Evolutionary conservation across 805 yeast genomes (phyloP).

Genomic region (Barnettozyma siamensis): DNA sequence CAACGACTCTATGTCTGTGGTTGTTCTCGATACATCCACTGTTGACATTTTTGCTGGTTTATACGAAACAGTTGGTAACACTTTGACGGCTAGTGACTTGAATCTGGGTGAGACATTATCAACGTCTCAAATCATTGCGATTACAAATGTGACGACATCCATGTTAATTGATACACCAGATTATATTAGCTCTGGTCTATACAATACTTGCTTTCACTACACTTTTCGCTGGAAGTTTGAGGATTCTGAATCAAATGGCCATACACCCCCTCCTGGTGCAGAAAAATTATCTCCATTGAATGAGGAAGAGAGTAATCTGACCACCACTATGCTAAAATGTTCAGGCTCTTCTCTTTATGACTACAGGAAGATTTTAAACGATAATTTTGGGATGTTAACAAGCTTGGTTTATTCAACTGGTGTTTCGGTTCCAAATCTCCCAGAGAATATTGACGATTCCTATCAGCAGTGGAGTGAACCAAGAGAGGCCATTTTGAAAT

Average conservation of each 20-base stretch:
- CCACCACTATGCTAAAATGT: conserved; percentile 1
- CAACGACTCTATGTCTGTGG: conserved; percentile 11
- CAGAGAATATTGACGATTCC: not conserved
- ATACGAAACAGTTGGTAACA: conserved; percentile 36
- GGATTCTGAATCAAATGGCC: not conserved
- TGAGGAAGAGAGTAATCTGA: not conserved
- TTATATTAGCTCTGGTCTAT: conserved; percentile 6
- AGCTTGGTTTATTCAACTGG: not conserved
- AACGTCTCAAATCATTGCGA: conserved; percentile 12
- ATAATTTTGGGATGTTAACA: conserved; percentile 2
- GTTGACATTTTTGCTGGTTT: conserved; percentile 49
- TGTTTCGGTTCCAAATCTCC: not conserved
- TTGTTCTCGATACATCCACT: conserved; percentile 43
- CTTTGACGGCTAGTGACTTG: conserved; percentile 24
- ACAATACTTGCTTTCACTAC: conserved; percentile 8
- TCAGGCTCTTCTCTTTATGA: conserved; percentile 2
- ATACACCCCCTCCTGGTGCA: not conserved
- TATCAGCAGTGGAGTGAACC: conserved; percentile 4
- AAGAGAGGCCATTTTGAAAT: conserved; percentile 17
- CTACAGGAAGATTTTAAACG: conserved; percentile 13
- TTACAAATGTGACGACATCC: conserved; percentile 25
- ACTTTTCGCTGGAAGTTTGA: conserved; percentile 9
- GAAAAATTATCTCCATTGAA: conserved; percentile 5
- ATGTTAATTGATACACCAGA: conserved; percentile 12
- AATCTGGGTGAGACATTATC: conserved; percentile 22